These are phyloP conservation scores for Chamaenerion angustifolium DNA, from an alignment of 345 rosid species.

Conservation along the genomic window DNA sequence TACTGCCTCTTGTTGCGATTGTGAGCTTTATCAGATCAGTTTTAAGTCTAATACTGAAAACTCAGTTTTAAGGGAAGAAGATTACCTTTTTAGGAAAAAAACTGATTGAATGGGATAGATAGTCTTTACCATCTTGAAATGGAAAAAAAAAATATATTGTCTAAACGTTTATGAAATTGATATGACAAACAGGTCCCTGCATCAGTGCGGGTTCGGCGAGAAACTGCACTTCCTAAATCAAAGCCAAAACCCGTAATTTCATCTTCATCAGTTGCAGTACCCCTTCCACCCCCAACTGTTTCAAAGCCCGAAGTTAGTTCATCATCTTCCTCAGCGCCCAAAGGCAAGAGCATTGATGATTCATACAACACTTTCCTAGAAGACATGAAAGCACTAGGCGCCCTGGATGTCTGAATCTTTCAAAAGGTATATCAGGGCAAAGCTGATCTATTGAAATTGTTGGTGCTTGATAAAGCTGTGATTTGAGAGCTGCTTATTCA, in stretches of 20 bases:
- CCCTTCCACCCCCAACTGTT: conserved; percentile 28
- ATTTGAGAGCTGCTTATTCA: too few species aligned
- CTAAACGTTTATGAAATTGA: neutral
- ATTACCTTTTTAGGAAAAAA: too few species aligned
- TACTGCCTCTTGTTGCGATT: too few species aligned
- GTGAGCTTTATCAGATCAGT: too few species aligned
- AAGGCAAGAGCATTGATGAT: conserved; percentile 70
- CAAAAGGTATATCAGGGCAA: neutral
- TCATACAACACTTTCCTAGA: conserved; percentile 79
- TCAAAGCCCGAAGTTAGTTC: conserved; percentile 33
- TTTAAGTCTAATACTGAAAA: too few species aligned
- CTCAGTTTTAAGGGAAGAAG: too few species aligned
- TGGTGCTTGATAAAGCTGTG: neutral
- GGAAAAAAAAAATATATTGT: neutral
- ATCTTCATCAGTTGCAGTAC: conserved; percentile 9
- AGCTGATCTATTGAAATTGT: neutral
- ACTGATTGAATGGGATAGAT: too few species aligned
- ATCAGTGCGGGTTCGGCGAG: conserved; percentile 90
- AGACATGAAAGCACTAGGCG: conserved; percentile 99
- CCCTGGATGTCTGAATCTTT: conserved; percentile 52
- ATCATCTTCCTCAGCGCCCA: conserved; percentile 34
- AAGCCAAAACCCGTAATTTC: conserved; percentile 47
- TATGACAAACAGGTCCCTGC: conserved; percentile 67
- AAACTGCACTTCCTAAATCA: conserved; percentile 44
- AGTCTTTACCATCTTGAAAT: neutral